A percentile compares a stretch with the other conserved stretches of the same genome.
Conservation (phyloP, 331 rosid species). For the Rhamnella rubrinervis region DNA sequence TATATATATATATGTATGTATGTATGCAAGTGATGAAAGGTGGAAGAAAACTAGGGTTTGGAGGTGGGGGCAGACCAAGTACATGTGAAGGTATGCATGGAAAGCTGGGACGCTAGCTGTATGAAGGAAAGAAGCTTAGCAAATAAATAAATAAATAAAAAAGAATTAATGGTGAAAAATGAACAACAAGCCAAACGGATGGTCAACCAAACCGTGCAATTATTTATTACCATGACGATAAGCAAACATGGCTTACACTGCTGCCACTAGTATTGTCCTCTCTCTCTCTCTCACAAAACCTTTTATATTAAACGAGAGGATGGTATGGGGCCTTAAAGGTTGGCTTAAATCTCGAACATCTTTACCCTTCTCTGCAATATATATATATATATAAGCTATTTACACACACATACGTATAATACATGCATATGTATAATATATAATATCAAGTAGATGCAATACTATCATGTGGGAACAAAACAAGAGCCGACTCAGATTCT, state of each 20-base stretch:
- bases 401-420: not conserved
- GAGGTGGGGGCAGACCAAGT: constrained; percentile 39
- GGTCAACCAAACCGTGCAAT: constrained; percentile 58
- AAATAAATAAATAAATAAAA: not conserved
- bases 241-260: constrained; percentile 24
- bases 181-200: constrained; percentile 45
- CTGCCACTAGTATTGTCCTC: not conserved
- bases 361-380: not conserved
- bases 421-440: not conserved
- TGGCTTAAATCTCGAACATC: constrained; percentile 52
- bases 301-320: constrained; percentile 54
- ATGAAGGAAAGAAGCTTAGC: constrained; percentile 6
- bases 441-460: not conserved
- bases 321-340: constrained; percentile 25
- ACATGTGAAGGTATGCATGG: constrained; percentile 80
- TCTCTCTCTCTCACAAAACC: not conserved
- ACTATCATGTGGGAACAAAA: not conserved
- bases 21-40: not conserved
- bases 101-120: constrained; percentile 43
- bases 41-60: constrained; percentile 39
- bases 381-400: not conserved
- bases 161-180: not conserved
- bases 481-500: constrained; percentile 23
- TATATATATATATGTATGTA: not conserved
- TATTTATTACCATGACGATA: constrained; percentile 52